Evolutionary conservation across 2,329 filamentous ascomycete species (phyloP), one percentile per base, ranked within the genome.

Genomic region (Neonectria sp.): DNA sequence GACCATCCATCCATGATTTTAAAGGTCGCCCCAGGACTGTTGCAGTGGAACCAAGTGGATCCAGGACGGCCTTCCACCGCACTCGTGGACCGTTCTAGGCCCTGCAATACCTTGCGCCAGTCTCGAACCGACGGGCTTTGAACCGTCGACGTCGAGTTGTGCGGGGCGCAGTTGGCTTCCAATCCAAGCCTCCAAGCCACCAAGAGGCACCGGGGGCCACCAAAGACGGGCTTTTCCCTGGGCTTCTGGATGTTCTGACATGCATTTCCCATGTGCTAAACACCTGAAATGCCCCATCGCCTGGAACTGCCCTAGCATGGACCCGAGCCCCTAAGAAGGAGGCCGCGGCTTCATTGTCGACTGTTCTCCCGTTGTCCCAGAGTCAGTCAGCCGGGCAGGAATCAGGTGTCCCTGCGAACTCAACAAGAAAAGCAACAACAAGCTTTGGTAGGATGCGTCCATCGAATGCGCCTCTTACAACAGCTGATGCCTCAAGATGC

Each of bases 1-100:
- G 17, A n/a, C 7, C n/a, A 21, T 24, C 17, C n/a, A 21, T 35
- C 51, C 51, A 45, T 45, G 40, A 45, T 24, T 45, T 45, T 21
- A n/a, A 45, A 45, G 37, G 24, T 8, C 17, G 40, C 7, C 40
- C n/a, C 40, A 45, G 40, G 40, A 45, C 40, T 21, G n/a, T 45
- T 4, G n/a, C 40, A 12, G 40, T 45, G 40, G 40, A 45, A 45
- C n/a, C 40, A 4, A 12, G 40, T 40, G 37, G 40, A 45, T 45
- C 17, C 21, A 21, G 21, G 21, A 21, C 21, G 21, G 21, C 21
- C 21, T 21, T 21, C 5, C n/a, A 37, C 58, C 29, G 33, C 33
- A 21, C 31, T 33, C 40, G 31, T 65, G 15, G 62, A 11, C 62
- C 62, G 29, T 48, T 65, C 62, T 55, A 55, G 62, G 52, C 60